Conservation (phyloP, 768 basidiomycete genomes). For the Mrakia blollopis region DNA sequence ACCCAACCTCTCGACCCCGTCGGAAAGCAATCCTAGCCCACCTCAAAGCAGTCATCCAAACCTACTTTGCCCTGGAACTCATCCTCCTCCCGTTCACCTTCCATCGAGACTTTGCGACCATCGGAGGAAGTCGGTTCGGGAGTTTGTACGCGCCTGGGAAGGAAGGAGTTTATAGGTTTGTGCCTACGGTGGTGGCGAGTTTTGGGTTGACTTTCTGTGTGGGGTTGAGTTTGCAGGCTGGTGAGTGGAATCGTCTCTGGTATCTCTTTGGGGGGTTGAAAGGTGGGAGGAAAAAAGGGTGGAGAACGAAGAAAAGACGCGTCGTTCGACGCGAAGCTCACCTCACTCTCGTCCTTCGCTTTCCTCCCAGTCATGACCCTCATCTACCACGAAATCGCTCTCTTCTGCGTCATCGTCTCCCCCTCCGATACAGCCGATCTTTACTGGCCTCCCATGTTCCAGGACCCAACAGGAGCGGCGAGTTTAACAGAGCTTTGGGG, state of each 20-base stretch:
- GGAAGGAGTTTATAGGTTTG: not conserved
- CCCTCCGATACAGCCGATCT: conserved; percentile 12
- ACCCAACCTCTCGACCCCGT: not conserved
- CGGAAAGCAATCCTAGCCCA: conserved; percentile 7
- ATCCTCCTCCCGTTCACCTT: conserved; percentile 24
- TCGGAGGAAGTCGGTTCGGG: not conserved
- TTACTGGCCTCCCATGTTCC: conserved; percentile 28
- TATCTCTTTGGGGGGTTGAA: too few relatives aligned
- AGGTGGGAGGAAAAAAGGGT: not conserved
- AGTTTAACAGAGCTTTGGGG: conserved; percentile 27
- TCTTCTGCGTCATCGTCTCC: conserved; percentile 12
- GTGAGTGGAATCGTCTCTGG: not conserved
- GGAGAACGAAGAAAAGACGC: too few relatives aligned
- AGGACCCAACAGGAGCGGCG: conserved; percentile 17
- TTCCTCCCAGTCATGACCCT: conserved; percentile 14
- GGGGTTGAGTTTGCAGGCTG: conserved; percentile 16
- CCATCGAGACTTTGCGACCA: conserved; percentile 17
- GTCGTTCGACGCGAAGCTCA: not conserved
- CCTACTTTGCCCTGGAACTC: conserved; percentile 24
- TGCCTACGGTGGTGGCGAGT: conserved; percentile 4
- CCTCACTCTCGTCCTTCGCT: not conserved
- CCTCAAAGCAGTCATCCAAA: conserved; percentile 3
- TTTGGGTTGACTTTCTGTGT: conserved; percentile 18
- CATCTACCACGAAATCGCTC: conserved; percentile 21
- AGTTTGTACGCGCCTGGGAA: conserved; percentile 19